Conservation (phyloP, 1,139 yeast species). For the Kurtzmaniella natalensis region DNA sequence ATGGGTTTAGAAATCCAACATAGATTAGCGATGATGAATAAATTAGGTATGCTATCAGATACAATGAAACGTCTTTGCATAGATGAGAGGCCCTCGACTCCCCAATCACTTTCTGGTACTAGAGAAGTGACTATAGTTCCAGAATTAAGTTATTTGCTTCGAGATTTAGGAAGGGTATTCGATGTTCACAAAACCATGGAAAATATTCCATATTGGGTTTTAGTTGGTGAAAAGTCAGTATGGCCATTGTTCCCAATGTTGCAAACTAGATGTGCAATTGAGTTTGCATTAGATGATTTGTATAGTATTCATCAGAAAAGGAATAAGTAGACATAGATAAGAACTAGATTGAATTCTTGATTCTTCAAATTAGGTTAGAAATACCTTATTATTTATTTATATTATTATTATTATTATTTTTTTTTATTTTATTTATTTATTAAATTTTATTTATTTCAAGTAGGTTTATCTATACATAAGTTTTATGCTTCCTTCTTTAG, state of each 20-base stretch:
- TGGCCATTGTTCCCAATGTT: slow-evolving; percentile 90
- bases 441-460: no score
- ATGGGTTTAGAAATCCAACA: slow-evolving; percentile 70
- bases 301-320: slow-evolving; percentile 48
- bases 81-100: slow-evolving; percentile 81
- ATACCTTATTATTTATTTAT: not conserved
- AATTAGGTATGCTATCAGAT: slow-evolving; percentile 70
- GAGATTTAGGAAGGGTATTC: slow-evolving; percentile 67
- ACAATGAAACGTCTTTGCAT: slow-evolving; percentile 72
- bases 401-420: slow-evolving; percentile 1
- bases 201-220: slow-evolving; percentile 84
- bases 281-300: slow-evolving; percentile 79
- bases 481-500: slow-evolving; percentile 50
- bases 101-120: slow-evolving; percentile 46
- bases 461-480: slow-evolving; percentile 38
- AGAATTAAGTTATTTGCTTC: slow-evolving; percentile 61
- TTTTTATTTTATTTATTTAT: no score
- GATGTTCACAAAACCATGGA: slow-evolving; percentile 67
- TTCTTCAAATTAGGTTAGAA: no score
- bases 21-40: slow-evolving; percentile 73
- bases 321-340: slow-evolving; percentile 9
- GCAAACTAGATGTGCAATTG: slow-evolving; percentile 87
- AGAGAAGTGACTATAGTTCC: slow-evolving; percentile 89
- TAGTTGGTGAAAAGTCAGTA: slow-evolving; percentile 86
- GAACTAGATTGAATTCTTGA: not conserved